Evolutionary conservation across 306 rosid species (phyloP), one percentile per base, ranked within the genome.

Genomic region (Cercis canadensis): DNA sequence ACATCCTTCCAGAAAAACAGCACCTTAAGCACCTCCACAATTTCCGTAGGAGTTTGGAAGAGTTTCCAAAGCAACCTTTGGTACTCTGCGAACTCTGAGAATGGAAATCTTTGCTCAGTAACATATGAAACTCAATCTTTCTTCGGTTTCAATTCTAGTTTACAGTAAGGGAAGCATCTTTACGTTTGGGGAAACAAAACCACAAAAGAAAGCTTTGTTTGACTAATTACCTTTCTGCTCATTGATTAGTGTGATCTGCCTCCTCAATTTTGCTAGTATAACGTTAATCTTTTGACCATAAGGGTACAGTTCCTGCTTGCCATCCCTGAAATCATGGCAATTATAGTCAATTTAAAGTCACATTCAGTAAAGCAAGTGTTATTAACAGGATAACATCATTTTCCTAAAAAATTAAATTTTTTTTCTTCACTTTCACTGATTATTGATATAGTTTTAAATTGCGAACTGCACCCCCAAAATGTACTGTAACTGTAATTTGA

Each of bases 201-300:
- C 0, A 5, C 43, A 34, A 14, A 56, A 15, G 36, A 11, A 44
- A 18, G 11, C 10, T 24, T 37, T 21, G 4, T 32, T 29, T 16
- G 32, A 13, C 17, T 29, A 54, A 11, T 57, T 37, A 83, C 91
- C 86, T 65, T 75, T 73, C n/a, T 81, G 86, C 55, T 18, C 60
- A 2, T 19, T 49, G 81, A 74, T 55, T 21, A 65, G 17, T 39
- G 54, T 17, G 17, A 81, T 21, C 12, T 76, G 84, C 46, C 50
- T 78, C 73, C 75, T 78, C 45, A 83, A 68, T 69, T 81, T 81
- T 85, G 69, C 79, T 6, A 81, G 72, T 70, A 76, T 76, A 41
- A 75, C 78, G 31, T 78, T 81, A 63, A 86, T 74, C 63, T 83
- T 86, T 31, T 81, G 88, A 57, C 83, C 60, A 62, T 69, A 86